Percentiles rank a stretch among this genome's conserved stretches.
phyloP scores from a whole-genome alignment of 2,329 filamentous ascomycete genomes.

The Dichotomopilus funicola region DNA sequence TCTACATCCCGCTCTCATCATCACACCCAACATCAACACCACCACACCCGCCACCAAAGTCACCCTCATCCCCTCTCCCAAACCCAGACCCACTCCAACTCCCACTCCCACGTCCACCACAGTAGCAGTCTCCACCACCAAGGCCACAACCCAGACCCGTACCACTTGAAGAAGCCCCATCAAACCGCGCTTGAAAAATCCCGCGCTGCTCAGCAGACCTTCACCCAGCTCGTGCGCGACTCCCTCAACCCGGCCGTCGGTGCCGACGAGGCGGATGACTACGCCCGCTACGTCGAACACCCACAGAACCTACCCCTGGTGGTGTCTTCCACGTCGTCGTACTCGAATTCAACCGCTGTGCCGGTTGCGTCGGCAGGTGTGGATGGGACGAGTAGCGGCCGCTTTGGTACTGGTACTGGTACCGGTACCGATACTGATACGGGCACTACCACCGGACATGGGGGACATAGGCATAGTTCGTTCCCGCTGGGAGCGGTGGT shows the following conservation, averaged over 20 bases:
- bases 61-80: conserved; percentile 19
- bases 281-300: conserved; percentile 80
- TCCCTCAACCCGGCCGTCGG: conserved; percentile 81
- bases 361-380: not conserved
- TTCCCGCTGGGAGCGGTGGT: not conserved
- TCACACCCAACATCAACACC: conserved; percentile 20
- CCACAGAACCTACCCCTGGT: conserved; percentile 84
- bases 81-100: not conserved
- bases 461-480: too few relatives aligned
- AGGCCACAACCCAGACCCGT: conserved; percentile 1
- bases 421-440: too few relatives aligned
- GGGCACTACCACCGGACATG: too few relatives aligned
- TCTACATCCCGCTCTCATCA: conserved; percentile 26
- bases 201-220: conserved; percentile 79
- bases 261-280: conserved; percentile 72
- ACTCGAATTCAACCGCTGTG: not conserved
- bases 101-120: conserved; percentile 6
- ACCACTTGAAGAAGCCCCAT: conserved; percentile 26
- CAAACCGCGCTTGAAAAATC: conserved; percentile 64
- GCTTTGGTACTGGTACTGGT: too few relatives aligned
- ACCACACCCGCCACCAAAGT: conserved; percentile 23
- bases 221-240: conserved; percentile 77
- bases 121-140: conserved; percentile 9
- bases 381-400: too few relatives aligned
- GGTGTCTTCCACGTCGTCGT: conserved; percentile 54